Base-by-base conservation (phyloP, 2,329 filamentous ascomycete species). In the Penicillium expansum region DNA sequence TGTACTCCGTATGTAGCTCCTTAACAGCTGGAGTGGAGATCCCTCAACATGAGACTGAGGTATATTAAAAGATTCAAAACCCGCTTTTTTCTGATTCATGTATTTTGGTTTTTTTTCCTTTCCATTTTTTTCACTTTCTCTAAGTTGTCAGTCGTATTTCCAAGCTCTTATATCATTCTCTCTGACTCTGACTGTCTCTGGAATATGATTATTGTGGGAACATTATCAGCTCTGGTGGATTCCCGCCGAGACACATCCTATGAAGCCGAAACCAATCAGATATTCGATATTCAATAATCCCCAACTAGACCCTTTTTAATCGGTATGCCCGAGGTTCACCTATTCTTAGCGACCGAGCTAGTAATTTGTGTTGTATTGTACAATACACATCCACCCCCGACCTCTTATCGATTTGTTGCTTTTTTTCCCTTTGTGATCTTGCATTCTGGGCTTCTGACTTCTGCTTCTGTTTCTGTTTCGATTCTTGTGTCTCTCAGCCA, bases 371-470 rank as follows among this genome's bases (percentile, higher is more conserved):
- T 35, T 16, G 50, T 57, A 54, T 43, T 48, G 6, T 9, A 45
- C 33, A 52, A 52, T 56, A 56, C 54, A 20, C 33, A 22, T 41
- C 53, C 45, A 50, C 47, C 54, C 55, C 51, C 35, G 29, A 49
- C 51, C 56, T 53, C 55, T 49, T 55, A 55, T 55, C 51, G 56
- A 50, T 55, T 58, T 58, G 52, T 58, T 50, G 44, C 56, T 33
- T 55, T 58, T 55, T 55, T 55, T 44, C 56, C 47, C 39, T 44
- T 58, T 55, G 52, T 55, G 52, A 55, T 42, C 22, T 52, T 44
- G 30, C 37, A 32, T 35, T 45, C 22, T 45, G 38, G 32, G 48
- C 37, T 18, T 42, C 20, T 45, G 18, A 16, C 16, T 49, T 53
- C 39, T 44, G 39, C 9, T 47, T 48, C 43, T 32, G 18, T 24